Base-by-base conservation (phyloP, 2,329 filamentous ascomycete genomes). In the Aspergillus alliaceus region DNA sequence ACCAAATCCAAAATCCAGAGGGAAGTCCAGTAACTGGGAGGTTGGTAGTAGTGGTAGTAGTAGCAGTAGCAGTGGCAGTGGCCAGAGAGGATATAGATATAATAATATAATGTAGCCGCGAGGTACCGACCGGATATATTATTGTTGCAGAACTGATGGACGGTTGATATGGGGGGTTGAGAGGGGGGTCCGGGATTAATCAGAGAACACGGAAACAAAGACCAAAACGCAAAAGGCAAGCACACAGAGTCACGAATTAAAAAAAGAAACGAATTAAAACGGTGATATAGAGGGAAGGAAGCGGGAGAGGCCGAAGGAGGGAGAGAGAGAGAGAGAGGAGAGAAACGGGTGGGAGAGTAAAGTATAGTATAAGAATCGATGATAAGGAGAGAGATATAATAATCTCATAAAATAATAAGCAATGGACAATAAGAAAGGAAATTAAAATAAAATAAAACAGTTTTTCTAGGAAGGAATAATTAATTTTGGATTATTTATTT, bases 231-330 rank as follows among this genome's bases (percentile, higher is more conserved):
- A 54, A 49, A 51, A 42, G 49, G 54, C 37, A 54, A 32, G 51
- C 53, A 52, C 51, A 35, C 51, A 54, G 6, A 60, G 37, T 40
- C 15, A 55, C 44, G 58, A 47, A 37, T n/a, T 39, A 48, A 51
- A 35, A 42, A 18, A 46, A 50, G 48, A 44, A 56, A 55, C 51
- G 58, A 57, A 51, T 58, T 56, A 59, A 82, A 72, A 79, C 72
- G 81, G 82, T 77, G 77, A 78, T 75, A 81, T 78, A 78, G 78
- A 54, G 24, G 40, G 54, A 55, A 57, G 56, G 55, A 53, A 59
- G 47, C 57, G 51, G 56, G 56, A 56, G 59, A 51, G 54, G 56
- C 51, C 53, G 39, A 55, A 49, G 27, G 48, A 44, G 42, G 53
- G 29, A 49, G 34, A 53, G 50, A 52, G 51, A 42, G 32, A 53